A percentile compares a stretch with the other conserved stretches of the same genome.
These are phyloP conservation scores for Alectoria sarmentosa DNA, from an alignment of 495 filamentous ascomycete genomes.

Conservation along the genomic window DNA sequence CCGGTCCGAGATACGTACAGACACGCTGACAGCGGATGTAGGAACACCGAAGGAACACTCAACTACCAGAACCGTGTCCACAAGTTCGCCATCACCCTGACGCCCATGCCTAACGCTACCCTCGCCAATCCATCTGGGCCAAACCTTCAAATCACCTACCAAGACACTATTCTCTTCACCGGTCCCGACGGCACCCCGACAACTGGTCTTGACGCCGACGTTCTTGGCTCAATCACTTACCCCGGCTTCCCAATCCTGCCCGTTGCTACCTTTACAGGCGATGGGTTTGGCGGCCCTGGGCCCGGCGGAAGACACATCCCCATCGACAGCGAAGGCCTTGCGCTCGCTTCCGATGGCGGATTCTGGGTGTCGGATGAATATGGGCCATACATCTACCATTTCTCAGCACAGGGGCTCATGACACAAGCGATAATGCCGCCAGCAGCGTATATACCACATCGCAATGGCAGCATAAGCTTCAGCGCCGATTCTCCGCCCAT, in stretches of 20 bases:
- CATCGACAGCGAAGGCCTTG: conserved; percentile 65
- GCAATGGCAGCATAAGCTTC: conserved; percentile 55
- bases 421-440: conserved; percentile 59
- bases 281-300: conserved; percentile 63
- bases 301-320: conserved; percentile 55
- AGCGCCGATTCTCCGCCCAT: conserved; percentile 54
- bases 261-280: conserved; percentile 56
- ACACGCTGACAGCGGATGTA: conserved; percentile 16
- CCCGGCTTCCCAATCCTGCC: conserved; percentile 60
- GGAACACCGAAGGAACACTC: conserved; percentile 67
- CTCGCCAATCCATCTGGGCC: conserved; percentile 49
- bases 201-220: conserved; percentile 67
- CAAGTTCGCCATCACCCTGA: conserved; percentile 57
- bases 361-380: conserved; percentile 83
- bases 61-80: conserved; percentile 72
- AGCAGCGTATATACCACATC: conserved; percentile 56
- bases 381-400: conserved; percentile 68
- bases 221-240: conserved; percentile 44
- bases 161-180: conserved; percentile 59
- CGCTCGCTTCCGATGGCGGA: conserved; percentile 52
- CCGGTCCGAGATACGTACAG: neutral
- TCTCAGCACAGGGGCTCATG: conserved; percentile 54
- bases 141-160: conserved; percentile 60
- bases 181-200: conserved; percentile 59
- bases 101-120: conserved; percentile 44